Evolutionary conservation across 2,329 filamentous ascomycete species (phyloP).

Genomic region (Fusarium guadeloupense): DNA sequence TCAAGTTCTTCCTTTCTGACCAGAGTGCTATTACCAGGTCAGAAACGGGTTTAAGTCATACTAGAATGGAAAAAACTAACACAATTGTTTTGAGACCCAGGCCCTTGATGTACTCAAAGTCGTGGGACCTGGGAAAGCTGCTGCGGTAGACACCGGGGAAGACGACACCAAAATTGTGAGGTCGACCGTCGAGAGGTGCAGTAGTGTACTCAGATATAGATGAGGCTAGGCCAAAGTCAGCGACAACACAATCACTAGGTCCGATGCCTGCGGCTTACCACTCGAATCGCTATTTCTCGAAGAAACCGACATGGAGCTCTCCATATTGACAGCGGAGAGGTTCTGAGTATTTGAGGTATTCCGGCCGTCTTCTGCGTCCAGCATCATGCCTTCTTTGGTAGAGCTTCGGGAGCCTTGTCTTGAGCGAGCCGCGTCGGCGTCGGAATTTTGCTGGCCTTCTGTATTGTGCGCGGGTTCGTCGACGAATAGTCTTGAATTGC

Average conservation of each 20-base stretch:
- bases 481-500: slow-evolving; percentile 35
- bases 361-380: slow-evolving; percentile 40
- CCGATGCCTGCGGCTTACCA: slow-evolving; percentile 14
- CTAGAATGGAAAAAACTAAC: slow-evolving; percentile 57
- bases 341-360: slow-evolving; percentile 36
- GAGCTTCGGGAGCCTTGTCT: slow-evolving; percentile 46
- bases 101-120: slow-evolving; percentile 74
- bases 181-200: slow-evolving; percentile 50
- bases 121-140: slow-evolving; percentile 76
- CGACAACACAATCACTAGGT: not conserved
- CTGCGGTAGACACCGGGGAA: slow-evolving; percentile 81
- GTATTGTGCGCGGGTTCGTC: slow-evolving; percentile 25
- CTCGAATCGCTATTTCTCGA: slow-evolving; percentile 32
- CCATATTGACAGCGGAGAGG: slow-evolving; percentile 14
- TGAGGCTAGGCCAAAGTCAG: slow-evolving; percentile 32
- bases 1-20: slow-evolving; percentile 69
- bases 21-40: slow-evolving; percentile 60
- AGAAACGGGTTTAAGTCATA: slow-evolving; percentile 1
- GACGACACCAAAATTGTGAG: slow-evolving; percentile 80
- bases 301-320: slow-evolving; percentile 17
- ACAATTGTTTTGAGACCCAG: slow-evolving; percentile 82
- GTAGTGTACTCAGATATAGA: slow-evolving; percentile 31
- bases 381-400: slow-evolving; percentile 41
- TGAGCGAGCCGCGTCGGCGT: slow-evolving; percentile 39
- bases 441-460: slow-evolving; percentile 20